phyloP scores from a whole-genome alignment of 73 alveolate genomes.

The Tetrahymena borealis region DNA sequence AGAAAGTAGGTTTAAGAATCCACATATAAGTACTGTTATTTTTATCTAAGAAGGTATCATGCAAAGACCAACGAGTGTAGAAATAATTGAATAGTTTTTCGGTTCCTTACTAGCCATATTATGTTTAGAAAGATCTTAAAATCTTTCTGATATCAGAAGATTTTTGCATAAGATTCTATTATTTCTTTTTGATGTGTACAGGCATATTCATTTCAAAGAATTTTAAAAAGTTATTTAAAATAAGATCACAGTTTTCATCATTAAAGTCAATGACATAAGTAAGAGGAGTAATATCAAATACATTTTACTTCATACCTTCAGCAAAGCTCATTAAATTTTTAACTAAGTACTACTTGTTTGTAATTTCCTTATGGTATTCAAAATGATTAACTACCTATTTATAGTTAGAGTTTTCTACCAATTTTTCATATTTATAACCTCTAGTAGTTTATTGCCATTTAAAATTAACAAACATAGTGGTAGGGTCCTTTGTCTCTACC shows the following conservation, averaged over 20 bases:
- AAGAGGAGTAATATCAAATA: conserved; percentile 73
- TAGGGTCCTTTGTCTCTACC: conserved; percentile 33
- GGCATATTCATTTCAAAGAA: conserved; percentile 37
- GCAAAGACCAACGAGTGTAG: background rate
- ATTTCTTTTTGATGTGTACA: conserved; percentile 7
- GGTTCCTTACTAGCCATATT: conserved; percentile 14
- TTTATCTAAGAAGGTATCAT: background rate
- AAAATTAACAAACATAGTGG: conserved; percentile 60
- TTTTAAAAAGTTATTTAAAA: conserved; percentile 15
- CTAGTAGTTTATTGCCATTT: conserved; percentile 66
- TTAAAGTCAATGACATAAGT: conserved; percentile 67
- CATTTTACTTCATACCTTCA: conserved; percentile 61
- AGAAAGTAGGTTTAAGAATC: conserved; percentile 64
- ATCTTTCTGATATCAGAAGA: conserved; percentile 17
- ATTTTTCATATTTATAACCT: conserved; percentile 56
- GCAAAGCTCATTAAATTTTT: conserved; percentile 56
- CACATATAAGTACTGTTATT: conserved; percentile 10
- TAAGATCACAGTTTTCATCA: conserved; percentile 22
- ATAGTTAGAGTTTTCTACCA: conserved; percentile 38
- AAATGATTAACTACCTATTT: conserved; percentile 79
- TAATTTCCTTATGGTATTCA: conserved; percentile 69
- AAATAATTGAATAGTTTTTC: background rate
- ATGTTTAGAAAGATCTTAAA: conserved; percentile 19
- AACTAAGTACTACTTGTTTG: conserved; percentile 68
- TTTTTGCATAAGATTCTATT: conserved; percentile 11